phyloP scores from a whole-genome alignment of 2,329 filamentous ascomycete genomes.

The Talaromyces sp. region DNA sequence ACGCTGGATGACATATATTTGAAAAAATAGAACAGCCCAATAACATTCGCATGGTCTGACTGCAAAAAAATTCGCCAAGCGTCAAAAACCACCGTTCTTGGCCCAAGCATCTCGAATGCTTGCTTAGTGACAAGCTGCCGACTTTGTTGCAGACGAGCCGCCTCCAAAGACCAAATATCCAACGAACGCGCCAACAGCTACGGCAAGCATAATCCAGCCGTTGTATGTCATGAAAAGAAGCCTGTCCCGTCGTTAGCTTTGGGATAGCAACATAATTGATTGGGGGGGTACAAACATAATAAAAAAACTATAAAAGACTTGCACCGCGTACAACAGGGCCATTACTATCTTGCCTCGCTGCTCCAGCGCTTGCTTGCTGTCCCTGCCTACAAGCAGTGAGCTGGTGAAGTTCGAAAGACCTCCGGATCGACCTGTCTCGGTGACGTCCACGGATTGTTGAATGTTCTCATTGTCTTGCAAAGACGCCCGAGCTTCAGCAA shows the following conservation, averaged over 20 bases:
- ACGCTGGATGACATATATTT: not conserved
- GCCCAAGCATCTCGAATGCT: not conserved
- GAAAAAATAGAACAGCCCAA: not conserved
- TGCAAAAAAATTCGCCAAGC: not conserved
- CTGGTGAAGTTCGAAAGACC: slow-evolving; percentile 45
- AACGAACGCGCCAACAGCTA: slow-evolving; percentile 80
- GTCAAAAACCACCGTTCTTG: not conserved
- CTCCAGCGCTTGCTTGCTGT: slow-evolving; percentile 55
- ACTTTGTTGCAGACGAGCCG: slow-evolving; percentile 67
- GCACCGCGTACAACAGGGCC: slow-evolving; percentile 77
- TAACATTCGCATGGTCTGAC: not conserved
- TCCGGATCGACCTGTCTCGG: slow-evolving; percentile 2
- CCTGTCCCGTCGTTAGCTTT: slow-evolving; percentile 51
- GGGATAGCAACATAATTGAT: not conserved
- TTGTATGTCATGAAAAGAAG: slow-evolving; percentile 99
- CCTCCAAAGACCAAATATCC: slow-evolving; percentile 81
- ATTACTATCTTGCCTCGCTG: slow-evolving; percentile 73
- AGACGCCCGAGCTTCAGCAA: slow-evolving; percentile 20
- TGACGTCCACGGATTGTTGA: slow-evolving; percentile 1
- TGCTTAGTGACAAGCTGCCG: slow-evolving; percentile 80
- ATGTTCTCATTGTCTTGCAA: slow-evolving; percentile 33
- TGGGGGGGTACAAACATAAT: slow-evolving; percentile 73
- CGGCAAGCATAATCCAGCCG: slow-evolving; percentile 92
- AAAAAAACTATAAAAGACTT: slow-evolving; percentile 99
- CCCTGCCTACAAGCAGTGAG: slow-evolving; percentile 73